Percentiles rank a stretch among this genome's conserved stretches.
These are phyloP conservation scores for Yamadazyma friedrichii DNA, from an alignment of 1,139 yeast genomes.

Conservation along the genomic window DNA sequence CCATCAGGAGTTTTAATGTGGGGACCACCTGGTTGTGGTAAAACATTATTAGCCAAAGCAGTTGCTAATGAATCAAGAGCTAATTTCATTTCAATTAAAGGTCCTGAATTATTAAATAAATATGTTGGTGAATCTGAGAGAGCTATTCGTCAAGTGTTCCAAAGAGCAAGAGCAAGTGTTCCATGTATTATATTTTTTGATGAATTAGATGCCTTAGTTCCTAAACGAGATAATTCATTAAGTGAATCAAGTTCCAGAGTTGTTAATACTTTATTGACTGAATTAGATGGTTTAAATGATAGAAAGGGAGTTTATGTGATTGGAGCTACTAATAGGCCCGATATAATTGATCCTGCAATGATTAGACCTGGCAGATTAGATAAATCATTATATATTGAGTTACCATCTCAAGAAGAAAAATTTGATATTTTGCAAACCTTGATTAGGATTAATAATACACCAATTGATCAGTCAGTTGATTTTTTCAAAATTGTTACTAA, in stretches of 20 bases:
- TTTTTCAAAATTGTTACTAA: conserved; percentile 64
- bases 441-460: conserved; percentile 70
- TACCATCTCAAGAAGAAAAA: conserved; percentile 78
- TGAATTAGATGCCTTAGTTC: conserved; percentile 94
- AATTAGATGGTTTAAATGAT: conserved; percentile 90
- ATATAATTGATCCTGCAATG: conserved; percentile 98
- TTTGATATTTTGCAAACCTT: conserved; percentile 79
- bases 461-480: conserved; percentile 64
- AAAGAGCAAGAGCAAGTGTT: conserved; percentile 88
- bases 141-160: conserved; percentile 92
- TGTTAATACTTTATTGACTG: conserved; percentile 90
- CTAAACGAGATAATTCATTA: conserved; percentile 82
- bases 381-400: conserved; percentile 86
- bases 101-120: conserved; percentile 91
- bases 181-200: conserved; percentile 97
- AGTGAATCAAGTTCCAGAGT: conserved; percentile 93
- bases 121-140: conserved; percentile 96
- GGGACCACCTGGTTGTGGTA: conserved; percentile 99
- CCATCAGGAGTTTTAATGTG: conserved; percentile 97
- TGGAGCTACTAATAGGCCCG: conserved; percentile 97
- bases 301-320: conserved; percentile 90
- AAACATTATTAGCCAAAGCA: conserved; percentile 91
- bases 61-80: conserved; percentile 97
- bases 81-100: conserved; percentile 90
- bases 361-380: conserved; percentile 94